Evolutionary conservation across 805 yeast species (phyloP), one percentile per base, ranked within the genome.

Genomic region (Brettanomyces sp.): DNA sequence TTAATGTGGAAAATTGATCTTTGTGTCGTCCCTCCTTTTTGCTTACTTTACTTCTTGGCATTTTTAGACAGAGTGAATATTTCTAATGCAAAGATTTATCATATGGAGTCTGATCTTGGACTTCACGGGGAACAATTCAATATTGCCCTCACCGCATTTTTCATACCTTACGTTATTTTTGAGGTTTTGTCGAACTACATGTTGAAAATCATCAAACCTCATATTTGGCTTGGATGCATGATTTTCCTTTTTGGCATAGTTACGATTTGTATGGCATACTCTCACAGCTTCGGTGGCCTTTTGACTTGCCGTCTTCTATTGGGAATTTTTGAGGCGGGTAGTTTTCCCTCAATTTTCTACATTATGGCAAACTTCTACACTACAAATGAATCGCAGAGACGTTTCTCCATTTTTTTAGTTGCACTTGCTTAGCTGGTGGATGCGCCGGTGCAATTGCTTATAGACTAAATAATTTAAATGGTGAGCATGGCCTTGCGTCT

Each of bases 11-110:
- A 82, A 55, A 68, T 81, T 32, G 91, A 85, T 56, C 45, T 77
- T 1, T 76, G 85, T 49, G 80, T 85, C 36, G 80, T 85, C 28
- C 88, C 90, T 4, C 80, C 88, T n/a, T 82, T 86, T 52, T 78
- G 88, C 56, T 56, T 85, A 28, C 68, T 86, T 40, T 86, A 86
- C 57, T 77, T 86, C 61, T 71, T 85, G 50, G 82, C 91, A 1
- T 86, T 85, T 57, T 65, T 86, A 56, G 95, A 86, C 60, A 72
- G 95, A 61, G 90, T 85, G 48, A 86, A 86, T 60, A 83, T 86
- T 50, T 79, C 90, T 30, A 85, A 86, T 62, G 95, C 95, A 6
- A 79, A 79, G 49, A 74, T 82, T 46, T 85, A 84, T 57, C 88
- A 88, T 11, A 68, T 86, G 68, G 70, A 70, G 21, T 62, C 56